phyloP scores from a whole-genome alignment of 345 rosid species.

The Acer campestre region DNA sequence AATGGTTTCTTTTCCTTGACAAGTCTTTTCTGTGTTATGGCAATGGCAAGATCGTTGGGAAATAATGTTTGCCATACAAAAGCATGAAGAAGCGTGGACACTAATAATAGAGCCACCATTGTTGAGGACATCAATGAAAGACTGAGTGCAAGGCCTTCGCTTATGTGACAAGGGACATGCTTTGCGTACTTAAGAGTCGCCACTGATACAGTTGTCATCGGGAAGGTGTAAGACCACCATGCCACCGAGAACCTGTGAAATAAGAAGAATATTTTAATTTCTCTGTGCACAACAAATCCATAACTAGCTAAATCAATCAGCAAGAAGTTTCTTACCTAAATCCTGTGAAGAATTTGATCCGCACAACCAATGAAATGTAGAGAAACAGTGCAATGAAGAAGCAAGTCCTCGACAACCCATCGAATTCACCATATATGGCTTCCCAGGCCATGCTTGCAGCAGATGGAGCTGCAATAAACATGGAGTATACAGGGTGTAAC shows the following conservation, averaged over 20 bases:
- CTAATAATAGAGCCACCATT: constrained; percentile 68
- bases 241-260: constrained; percentile 82
- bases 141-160: constrained; percentile 64
- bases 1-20: constrained; percentile 61
- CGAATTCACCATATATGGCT: constrained; percentile 76
- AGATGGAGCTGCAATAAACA: constrained; percentile 98
- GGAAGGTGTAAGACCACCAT: constrained; percentile 98
- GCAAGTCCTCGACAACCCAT: constrained; percentile 80
- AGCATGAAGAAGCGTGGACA: constrained; percentile 79
- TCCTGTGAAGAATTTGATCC: constrained; percentile 95
- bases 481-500: constrained; percentile 91
- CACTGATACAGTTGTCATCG: constrained; percentile 90
- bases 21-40: constrained; percentile 69
- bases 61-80: constrained; percentile 72
- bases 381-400: constrained; percentile 87
- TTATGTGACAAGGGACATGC: constrained; percentile 61
- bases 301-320: neutral
- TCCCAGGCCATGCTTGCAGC: constrained; percentile 96
- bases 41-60: constrained; percentile 90
- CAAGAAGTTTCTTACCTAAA: constrained; percentile 57
- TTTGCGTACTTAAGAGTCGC: constrained; percentile 90
- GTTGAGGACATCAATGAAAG: constrained; percentile 80
- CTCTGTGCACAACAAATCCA: neutral
- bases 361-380: constrained; percentile 66
- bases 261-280: neutral